Percentiles rank a stretch among this genome's conserved stretches.
These are phyloP conservation scores for Diaporthe capsici DNA, from an alignment of 2,329 filamentous ascomycete genomes.

Conservation along the genomic window DNA sequence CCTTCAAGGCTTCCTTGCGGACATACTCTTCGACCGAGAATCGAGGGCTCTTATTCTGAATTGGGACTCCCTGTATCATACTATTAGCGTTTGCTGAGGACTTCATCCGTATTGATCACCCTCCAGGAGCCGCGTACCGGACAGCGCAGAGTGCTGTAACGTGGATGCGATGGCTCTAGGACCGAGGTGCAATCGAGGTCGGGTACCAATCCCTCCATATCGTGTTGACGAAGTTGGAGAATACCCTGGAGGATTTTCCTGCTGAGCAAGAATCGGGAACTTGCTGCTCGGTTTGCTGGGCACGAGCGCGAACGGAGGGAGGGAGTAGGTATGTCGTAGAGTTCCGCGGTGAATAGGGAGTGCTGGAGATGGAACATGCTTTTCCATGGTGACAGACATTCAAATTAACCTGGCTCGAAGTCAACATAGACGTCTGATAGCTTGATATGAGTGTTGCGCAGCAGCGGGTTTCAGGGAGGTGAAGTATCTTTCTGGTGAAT, in stretches of 20 bases:
- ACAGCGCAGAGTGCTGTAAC: not conserved
- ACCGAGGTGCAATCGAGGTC: rapidly evolving
- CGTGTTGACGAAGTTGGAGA: not conserved
- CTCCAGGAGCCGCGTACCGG: not conserved
- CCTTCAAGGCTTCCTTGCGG: not conserved
- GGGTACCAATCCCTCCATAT: not conserved
- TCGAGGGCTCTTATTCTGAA: not conserved
- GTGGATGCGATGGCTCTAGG: not conserved
- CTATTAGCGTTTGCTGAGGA: not conserved
- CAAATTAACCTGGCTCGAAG: rapidly evolving
- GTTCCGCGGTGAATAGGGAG: not conserved
- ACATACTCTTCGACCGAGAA: not conserved
- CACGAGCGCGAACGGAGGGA: not conserved
- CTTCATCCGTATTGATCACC: not conserved
- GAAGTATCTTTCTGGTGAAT: not conserved
- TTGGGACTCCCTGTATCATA: no score
- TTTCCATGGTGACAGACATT: no score
- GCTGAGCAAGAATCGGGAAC: not conserved
- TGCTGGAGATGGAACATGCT: no score
- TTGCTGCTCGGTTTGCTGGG: no score
- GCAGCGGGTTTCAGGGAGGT: not conserved
- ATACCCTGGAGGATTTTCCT: not conserved
- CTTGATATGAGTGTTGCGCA: not conserved
- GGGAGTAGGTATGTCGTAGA: not conserved
- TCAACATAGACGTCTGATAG: not conserved